These are phyloP conservation scores for Talaromyces sp. DNA, from an alignment of 2,329 filamentous ascomycete genomes.

Conservation along the genomic window DNA sequence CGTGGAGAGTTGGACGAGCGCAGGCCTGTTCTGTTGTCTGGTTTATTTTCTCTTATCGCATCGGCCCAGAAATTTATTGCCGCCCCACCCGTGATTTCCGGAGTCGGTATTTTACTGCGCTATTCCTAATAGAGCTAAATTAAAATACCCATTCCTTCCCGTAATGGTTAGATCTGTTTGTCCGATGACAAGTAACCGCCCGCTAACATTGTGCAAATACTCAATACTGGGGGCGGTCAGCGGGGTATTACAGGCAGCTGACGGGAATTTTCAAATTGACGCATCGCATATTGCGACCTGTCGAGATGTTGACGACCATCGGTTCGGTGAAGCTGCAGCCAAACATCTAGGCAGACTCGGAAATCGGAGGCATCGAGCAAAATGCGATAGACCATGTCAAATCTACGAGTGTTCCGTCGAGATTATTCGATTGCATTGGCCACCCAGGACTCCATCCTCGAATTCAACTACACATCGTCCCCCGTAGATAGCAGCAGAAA, in stretches of 20 bases:
- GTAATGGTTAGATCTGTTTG: background rate
- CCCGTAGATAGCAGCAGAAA: slow-evolving; percentile 54
- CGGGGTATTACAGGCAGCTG: background rate
- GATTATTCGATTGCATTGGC: slow-evolving; percentile 86
- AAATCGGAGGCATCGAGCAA: background rate
- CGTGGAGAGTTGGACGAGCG: background rate
- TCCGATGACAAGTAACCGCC: background rate
- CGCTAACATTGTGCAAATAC: background rate
- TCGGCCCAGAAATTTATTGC: background rate
- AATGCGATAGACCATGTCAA: slow-evolving; percentile 41
- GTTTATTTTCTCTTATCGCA: background rate
- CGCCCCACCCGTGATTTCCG: background rate
- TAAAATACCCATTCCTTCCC: background rate
- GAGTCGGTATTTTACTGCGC: background rate
- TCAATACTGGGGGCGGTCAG: background rate
- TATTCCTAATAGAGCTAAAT: background rate
- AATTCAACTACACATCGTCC: slow-evolving; percentile 64
- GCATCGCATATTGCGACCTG: background rate
- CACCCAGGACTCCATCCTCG: slow-evolving; percentile 50
- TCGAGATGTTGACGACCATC: background rate
- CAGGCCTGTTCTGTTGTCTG: background rate
- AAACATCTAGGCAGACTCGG: background rate
- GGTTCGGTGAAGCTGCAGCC: background rate
- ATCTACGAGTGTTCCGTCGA: slow-evolving; percentile 73
- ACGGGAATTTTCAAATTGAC: background rate